Conservation (phyloP, 1,284 basidiomycete genomes). For the Quambalaria eucalypti region DNA sequence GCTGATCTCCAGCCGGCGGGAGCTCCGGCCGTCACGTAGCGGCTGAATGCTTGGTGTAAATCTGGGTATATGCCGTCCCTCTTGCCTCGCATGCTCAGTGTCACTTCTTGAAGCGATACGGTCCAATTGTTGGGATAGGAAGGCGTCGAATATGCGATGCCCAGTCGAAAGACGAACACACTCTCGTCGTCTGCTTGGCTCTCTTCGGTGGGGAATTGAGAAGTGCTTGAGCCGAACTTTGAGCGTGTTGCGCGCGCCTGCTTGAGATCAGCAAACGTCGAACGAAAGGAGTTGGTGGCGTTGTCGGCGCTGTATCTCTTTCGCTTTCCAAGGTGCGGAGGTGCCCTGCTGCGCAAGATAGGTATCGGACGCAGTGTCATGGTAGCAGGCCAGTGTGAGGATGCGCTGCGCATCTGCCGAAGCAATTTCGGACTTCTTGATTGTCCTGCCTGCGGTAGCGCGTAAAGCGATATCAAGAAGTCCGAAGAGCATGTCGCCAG, state of each 20-base stretch:
- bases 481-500: conserved; percentile 37
- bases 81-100: neutral
- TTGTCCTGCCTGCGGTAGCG: neutral
- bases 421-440: neutral
- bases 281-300: no score
- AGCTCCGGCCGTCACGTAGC: neutral
- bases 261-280: neutral
- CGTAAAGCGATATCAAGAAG: conserved; percentile 30
- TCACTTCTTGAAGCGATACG: conserved; percentile 7
- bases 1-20: neutral
- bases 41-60: neutral
- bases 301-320: neutral
- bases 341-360: conserved; percentile 8
- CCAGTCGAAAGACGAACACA: conserved; percentile 16
- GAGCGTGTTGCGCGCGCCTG: neutral
- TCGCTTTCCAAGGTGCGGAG: neutral
- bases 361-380: conserved; percentile 25
- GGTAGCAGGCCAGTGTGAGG: conserved; percentile 21
- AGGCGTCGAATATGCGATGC: conserved; percentile 39
- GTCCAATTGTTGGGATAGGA: conserved; percentile 36
- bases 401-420: conserved; percentile 14
- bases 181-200: neutral
- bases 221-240: neutral
- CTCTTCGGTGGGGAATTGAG: neutral
- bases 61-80: neutral